A percentile compares a stretch with the other conserved stretches of the same genome.
phyloP scores from a whole-genome alignment of 2,329 filamentous ascomycete species.

The Pyricularia pennisetigena region DNA sequence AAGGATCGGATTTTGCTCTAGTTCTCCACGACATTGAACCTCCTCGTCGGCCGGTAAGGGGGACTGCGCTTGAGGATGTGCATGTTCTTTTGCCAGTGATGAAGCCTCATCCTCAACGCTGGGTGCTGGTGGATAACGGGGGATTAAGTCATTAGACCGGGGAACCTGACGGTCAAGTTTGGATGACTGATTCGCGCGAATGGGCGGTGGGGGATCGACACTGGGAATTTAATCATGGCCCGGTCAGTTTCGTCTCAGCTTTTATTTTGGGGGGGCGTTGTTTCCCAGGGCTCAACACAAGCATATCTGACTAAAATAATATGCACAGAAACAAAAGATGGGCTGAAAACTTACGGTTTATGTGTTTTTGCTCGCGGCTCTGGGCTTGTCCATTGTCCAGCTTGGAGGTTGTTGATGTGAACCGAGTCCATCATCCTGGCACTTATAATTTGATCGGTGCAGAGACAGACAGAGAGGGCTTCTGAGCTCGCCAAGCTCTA shows the following conservation, averaged over 20 bases:
- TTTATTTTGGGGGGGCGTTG: too few relatives aligned
- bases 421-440: constrained; percentile 23
- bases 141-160: constrained; percentile 6
- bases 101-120: constrained; percentile 60
- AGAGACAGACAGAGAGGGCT: not conserved
- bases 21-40: constrained; percentile 48
- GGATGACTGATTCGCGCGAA: constrained; percentile 8
- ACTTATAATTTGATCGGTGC: not conserved
- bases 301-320: not conserved
- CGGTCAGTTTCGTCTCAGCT: not conserved
- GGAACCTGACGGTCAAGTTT: constrained; percentile 7
- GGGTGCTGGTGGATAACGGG: constrained; percentile 46
- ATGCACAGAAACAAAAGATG: not conserved
- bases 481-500: not conserved
- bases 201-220: constrained; percentile 6
- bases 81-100: constrained; percentile 52
- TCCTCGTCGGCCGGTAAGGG: constrained; percentile 36
- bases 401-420: constrained; percentile 36
- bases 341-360: constrained; percentile 18
- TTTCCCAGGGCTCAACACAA: not conserved
- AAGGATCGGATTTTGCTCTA: constrained; percentile 61
- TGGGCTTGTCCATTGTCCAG: constrained; percentile 33
- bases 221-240: not conserved
- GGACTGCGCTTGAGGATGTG: constrained; percentile 16
- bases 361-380: constrained; percentile 32